Evolutionary conservation across 768 basidiomycete genomes (phyloP).

Genomic region (Lactarius deliciosus): DNA sequence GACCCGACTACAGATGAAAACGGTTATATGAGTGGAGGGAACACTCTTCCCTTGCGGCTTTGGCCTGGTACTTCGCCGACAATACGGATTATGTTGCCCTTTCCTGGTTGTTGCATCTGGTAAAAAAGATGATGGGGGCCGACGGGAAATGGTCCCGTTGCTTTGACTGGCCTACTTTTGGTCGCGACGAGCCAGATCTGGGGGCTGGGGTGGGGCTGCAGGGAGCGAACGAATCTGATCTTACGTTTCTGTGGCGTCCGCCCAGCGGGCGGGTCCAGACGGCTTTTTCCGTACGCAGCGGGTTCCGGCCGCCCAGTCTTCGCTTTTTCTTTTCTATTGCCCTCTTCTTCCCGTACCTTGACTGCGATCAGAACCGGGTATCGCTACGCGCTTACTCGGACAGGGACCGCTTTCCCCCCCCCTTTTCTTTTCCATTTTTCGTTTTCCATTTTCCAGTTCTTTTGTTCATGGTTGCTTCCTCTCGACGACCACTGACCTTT

Average conservation of each 20-base stretch:
- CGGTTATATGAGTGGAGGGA: not conserved
- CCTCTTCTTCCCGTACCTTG: constrained; percentile 21
- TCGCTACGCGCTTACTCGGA: constrained; percentile 15
- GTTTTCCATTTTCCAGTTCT: not conserved
- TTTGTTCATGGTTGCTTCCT: not conserved
- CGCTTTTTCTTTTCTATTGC: constrained; percentile 13
- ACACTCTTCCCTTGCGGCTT: not conserved
- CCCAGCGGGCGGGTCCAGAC: constrained; percentile 8
- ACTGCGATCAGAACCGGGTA: constrained; percentile 24
- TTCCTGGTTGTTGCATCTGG: not conserved
- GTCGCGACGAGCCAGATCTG: constrained; percentile 7
- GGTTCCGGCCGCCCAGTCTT: constrained; percentile 21
- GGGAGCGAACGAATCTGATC: constrained; percentile 1
- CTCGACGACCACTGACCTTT: not conserved
- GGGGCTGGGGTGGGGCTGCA: constrained; percentile 1
- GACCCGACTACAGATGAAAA: not conserved
- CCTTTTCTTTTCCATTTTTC: constrained; percentile 3
- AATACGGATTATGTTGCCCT: not conserved
- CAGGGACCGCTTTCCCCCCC: constrained; percentile 18
- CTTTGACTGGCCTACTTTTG: not conserved
- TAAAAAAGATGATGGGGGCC: not conserved
- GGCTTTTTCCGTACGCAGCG: constrained; percentile 20
- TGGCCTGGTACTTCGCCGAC: not conserved
- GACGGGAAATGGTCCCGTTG: not conserved
- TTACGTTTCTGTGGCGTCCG: constrained; percentile 21